Conservation (phyloP, 1,284 basidiomycete species). For the Austropuccinia psidii region DNA sequence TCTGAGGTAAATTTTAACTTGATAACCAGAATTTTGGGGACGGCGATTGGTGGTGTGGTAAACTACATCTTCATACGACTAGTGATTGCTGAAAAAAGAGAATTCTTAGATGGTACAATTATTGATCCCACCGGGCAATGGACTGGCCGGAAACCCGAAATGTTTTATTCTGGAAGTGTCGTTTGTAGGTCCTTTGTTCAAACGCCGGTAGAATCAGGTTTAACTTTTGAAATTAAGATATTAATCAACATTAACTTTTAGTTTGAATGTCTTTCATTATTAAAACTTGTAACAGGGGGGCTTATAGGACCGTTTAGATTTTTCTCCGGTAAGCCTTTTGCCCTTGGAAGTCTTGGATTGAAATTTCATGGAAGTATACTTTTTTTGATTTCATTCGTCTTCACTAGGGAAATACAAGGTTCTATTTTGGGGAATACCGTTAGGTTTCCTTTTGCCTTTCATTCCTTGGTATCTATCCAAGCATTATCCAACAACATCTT, state of each 20-base stretch:
- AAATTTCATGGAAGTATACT: not conserved
- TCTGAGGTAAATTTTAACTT: not conserved
- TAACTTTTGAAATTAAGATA: not conserved
- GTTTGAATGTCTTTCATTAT: not conserved
- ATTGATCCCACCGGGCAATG: conserved; percentile 47
- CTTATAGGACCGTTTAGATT: conserved; percentile 29
- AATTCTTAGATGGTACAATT: conserved; percentile 44
- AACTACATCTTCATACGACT: conserved; percentile 46
- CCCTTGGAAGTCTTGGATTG: not conserved
- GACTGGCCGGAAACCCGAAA: conserved; percentile 46
- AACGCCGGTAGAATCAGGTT: no score
- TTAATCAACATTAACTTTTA: not conserved
- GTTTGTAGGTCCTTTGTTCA: conserved; percentile 10
- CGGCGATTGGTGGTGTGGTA: conserved; percentile 46
- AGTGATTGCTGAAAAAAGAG: conserved; percentile 46
- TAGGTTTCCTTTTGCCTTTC: conserved; percentile 43
- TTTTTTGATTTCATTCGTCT: not conserved
- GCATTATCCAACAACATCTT: conserved; percentile 38
- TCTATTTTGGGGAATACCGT: conserved; percentile 42
- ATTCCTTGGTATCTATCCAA: conserved; percentile 43
- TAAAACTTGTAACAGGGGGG: conserved; percentile 1
- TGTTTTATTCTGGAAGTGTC: conserved; percentile 44
- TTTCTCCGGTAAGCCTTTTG: conserved; percentile 8
- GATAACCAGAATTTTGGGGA: conserved; percentile 41
- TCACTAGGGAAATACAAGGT: conserved; percentile 8